Percentiles rank a stretch among this genome's conserved stretches.
Conservation (phyloP, 441 rosid genomes). For the Erodium moschatum region DNA sequence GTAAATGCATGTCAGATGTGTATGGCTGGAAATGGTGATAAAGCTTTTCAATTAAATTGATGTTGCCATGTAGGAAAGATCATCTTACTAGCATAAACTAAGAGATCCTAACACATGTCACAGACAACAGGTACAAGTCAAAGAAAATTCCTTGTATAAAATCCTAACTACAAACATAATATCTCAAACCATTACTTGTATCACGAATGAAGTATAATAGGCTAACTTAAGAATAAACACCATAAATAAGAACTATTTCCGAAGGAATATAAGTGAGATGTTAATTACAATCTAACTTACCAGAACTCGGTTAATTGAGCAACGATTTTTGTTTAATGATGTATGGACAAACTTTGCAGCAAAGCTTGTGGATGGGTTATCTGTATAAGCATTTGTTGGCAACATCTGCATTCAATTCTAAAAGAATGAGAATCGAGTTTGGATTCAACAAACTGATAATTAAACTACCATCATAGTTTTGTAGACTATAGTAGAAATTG, state of each 20-base stretch:
- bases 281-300: conserved; percentile 34
- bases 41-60: background rate
- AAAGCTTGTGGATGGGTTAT: conserved; percentile 93
- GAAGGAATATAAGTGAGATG: conserved; percentile 7
- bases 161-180: background rate
- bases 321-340: conserved; percentile 85
- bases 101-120: background rate
- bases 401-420: conserved; percentile 49
- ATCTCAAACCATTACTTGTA: background rate
- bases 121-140: background rate
- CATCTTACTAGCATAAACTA: background rate
- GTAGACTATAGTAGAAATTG: conserved; percentile 5
- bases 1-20: background rate
- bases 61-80: background rate
- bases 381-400: conserved; percentile 84
- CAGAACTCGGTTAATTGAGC: conserved; percentile 87
- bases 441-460: background rate
- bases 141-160: background rate
- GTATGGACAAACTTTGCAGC: conserved; percentile 94
- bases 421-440: conserved; percentile 11
- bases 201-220: background rate
- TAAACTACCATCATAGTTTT: conserved; percentile 2
- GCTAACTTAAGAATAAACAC: background rate
- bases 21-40: background rate
- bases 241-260: background rate